Base-by-base conservation (phyloP, 1,284 basidiomycete species). In the Chondrostereum purpureum region DNA sequence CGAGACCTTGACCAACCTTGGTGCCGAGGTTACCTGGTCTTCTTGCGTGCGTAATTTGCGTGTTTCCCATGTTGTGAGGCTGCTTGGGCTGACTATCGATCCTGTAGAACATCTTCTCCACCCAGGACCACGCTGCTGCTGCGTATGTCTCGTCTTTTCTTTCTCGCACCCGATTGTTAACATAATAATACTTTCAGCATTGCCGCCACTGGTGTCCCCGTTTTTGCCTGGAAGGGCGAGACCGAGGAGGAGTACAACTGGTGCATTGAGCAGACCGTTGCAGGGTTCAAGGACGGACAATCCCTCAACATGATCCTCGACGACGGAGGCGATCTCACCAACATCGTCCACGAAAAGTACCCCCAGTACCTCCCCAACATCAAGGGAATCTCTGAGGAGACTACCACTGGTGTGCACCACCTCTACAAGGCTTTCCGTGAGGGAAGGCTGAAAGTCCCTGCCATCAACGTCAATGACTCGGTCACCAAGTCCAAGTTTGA, bases 401-500 rank as follows among this genome's bases (percentile, higher is more conserved):
- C 95, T 55, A 99, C 95, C 55, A 99, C 95, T 52, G 96, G 96
- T 80, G 95, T 99, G 44, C 96, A 99, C 76, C 94, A 98, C 74
- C 78, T 99, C 40, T 99, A 99, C 89, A 93, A 92, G 75, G 83
- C 88, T 56, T 88, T 93, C 86, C 85, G 91, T 60, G 92, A 96
- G 46, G 94, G 94, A 59, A 92, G 81, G 65, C 83, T 99, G 64
- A 97, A 95, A 79, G 77, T 98, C 55, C 92, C 96, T 55, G 96
- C 96, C 58, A 99, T 99, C 81, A 99, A 99, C 69, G 96, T 99
- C 67, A 96, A 96, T 69, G 93, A 98, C 75, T 97, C 95, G 19
- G 96, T 99, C 63, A 99, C 96, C 59, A 99, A 99, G 76, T 97
- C 93, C 65, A 99, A 99, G 78, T 99, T 99, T 65, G 87, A 89